A percentile compares a stretch with the other conserved stretches of the same genome.
Conservation (phyloP, 495 filamentous ascomycete genomes). For the Aspergillus kassunensis region DNA sequence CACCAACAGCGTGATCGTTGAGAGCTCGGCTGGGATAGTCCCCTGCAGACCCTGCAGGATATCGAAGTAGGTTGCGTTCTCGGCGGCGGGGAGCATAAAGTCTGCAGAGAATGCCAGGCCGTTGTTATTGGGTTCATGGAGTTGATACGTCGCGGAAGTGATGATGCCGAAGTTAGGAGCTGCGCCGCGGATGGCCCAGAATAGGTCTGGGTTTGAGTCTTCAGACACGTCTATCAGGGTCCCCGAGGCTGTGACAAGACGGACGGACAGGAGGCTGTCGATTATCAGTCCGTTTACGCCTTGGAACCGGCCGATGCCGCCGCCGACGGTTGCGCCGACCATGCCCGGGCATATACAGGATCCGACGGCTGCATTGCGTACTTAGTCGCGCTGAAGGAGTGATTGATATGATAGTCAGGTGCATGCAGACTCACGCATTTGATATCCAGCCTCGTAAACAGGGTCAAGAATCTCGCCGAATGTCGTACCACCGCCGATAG, state of each 20-base stretch:
- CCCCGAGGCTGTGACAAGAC: conserved; percentile 30
- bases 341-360: conserved; percentile 23
- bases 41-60: neutral
- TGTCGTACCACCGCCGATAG: conserved; percentile 25
- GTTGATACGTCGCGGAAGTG: conserved; percentile 15
- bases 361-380: conserved; percentile 10
- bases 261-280: conserved; percentile 31
- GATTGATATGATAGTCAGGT: no score
- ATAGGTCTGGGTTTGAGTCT: conserved; percentile 24
- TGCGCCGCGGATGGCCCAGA: conserved; percentile 34
- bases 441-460: conserved; percentile 22
- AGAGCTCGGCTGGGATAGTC: neutral
- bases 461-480: conserved; percentile 21
- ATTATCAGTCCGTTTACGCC: conserved; percentile 32
- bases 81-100: neutral
- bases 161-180: conserved; percentile 29
- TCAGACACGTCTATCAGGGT: conserved; percentile 20
- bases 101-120: neutral
- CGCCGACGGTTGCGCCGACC: conserved; percentile 31
- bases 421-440: conserved; percentile 23
- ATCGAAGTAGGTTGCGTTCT: neutral
- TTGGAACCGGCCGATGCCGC: conserved; percentile 29
- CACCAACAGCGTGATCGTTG: neutral
- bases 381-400: no score
- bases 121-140: conserved; percentile 11